phyloP scores from a whole-genome alignment of 345 rosid genomes.

The Sonneratia caseolaris region DNA sequence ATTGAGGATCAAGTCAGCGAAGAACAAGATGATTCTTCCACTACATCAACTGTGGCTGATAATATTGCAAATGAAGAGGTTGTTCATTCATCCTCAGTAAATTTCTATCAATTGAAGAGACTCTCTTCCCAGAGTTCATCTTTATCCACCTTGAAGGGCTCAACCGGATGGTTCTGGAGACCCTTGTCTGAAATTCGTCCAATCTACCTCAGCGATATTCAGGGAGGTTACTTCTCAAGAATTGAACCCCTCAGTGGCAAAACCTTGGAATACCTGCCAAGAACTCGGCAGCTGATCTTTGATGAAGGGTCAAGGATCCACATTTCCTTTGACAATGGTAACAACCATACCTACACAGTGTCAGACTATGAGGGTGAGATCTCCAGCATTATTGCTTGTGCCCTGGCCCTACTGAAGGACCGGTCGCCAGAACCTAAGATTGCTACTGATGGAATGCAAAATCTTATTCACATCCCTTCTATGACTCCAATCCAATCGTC shows the following conservation, averaged over 20 bases:
- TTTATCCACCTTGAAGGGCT: constrained; percentile 30
- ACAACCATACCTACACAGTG: constrained; percentile 38
- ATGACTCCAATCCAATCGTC: constrained; percentile 40
- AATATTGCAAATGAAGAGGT: constrained; percentile 12
- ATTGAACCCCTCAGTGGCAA: constrained; percentile 34
- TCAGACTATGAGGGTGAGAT: constrained; percentile 86
- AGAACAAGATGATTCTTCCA: constrained; percentile 14
- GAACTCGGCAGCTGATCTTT: constrained; percentile 40
- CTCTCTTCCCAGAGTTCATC: constrained; percentile 24
- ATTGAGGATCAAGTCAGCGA: not conserved
- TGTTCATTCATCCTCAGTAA: constrained; percentile 1
- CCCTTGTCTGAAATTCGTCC: constrained; percentile 58
- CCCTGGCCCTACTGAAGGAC: constrained; percentile 49
- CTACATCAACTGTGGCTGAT: constrained; percentile 17
- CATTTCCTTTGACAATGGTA: constrained; percentile 31
- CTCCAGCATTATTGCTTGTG: constrained; percentile 89
- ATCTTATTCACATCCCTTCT: constrained; percentile 25
- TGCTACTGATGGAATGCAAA: constrained; percentile 22
- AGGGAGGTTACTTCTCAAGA: constrained; percentile 45
- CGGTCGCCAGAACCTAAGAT: constrained; percentile 16
- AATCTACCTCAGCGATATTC: constrained; percentile 44
- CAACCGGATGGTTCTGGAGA: constrained; percentile 76
- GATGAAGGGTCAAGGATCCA: constrained; percentile 79
- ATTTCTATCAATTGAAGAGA: constrained; percentile 16
- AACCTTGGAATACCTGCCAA: constrained; percentile 30